Percentiles rank a stretch among this genome's conserved stretches.
These are phyloP conservation scores for Phytophthora pistaciae DNA, from an alignment of 352 stramenopile genomes.

Conservation along the genomic window DNA sequence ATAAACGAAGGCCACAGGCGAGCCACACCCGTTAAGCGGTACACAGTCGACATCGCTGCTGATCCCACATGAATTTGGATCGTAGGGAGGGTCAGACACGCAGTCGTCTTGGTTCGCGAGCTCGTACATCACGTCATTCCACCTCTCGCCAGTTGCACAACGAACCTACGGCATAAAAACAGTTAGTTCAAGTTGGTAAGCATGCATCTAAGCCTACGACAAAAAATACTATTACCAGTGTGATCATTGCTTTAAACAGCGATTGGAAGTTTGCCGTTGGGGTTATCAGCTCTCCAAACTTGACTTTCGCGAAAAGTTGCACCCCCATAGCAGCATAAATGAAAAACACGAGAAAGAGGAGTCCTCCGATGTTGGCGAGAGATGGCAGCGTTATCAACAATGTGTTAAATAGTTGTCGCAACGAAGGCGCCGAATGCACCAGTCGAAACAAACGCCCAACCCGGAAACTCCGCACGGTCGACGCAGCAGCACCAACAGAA, in stretches of 20 bases:
- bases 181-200: background rate
- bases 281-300: slow-evolving; percentile 71
- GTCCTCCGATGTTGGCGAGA: slow-evolving; percentile 86
- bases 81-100: slow-evolving; percentile 51
- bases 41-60: slow-evolving; percentile 54
- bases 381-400: slow-evolving; percentile 88
- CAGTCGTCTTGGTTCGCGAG: slow-evolving; percentile 66
- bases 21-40: slow-evolving; percentile 77
- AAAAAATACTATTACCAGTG: slow-evolving; percentile 40
- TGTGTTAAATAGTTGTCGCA: slow-evolving; percentile 91
- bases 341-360: slow-evolving; percentile 93
- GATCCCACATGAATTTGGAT: slow-evolving; percentile 71
- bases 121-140: slow-evolving; percentile 94
- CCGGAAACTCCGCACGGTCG: slow-evolving; percentile 84
- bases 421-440: slow-evolving; percentile 73
- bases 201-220: background rate
- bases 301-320: slow-evolving; percentile 92
- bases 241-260: slow-evolving; percentile 77
- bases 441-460: slow-evolving; percentile 81
- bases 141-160: slow-evolving; percentile 93
- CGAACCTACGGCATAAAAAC: slow-evolving; percentile 67
- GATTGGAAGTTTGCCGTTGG: slow-evolving; percentile 89
- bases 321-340: slow-evolving; percentile 93
- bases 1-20: slow-evolving; percentile 72
- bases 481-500: slow-evolving; percentile 60